Conservation (phyloP, 2,329 filamentous ascomycete species). For the Phyllosticta citrichinensis region DNA sequence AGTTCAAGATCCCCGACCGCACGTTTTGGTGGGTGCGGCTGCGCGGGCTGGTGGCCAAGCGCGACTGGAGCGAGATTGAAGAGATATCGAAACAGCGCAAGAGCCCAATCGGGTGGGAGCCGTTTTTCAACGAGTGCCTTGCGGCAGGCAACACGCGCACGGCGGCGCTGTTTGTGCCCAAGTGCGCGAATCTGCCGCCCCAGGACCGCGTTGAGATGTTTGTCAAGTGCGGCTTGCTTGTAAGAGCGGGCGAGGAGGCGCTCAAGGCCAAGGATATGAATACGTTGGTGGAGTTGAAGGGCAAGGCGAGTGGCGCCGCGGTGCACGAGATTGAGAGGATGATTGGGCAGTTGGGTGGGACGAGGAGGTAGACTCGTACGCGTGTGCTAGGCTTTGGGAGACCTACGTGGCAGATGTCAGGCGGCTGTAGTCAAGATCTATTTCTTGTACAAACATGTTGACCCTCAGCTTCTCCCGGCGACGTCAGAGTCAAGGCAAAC, state of each 20-base stretch:
- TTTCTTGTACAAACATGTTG: too few species aligned
- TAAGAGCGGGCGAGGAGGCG: conserved; percentile 86
- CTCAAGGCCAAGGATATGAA: conserved; percentile 69
- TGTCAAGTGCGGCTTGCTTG: conserved; percentile 84
- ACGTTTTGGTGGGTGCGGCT: conserved; percentile 81
- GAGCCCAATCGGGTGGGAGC: conserved; percentile 94
- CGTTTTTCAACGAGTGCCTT: conserved; percentile 84
- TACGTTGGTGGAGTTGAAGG: conserved; percentile 62
- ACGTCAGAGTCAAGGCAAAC: too few species aligned
- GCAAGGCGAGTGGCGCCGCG: conserved; percentile 61
- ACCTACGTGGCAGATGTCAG: too few species aligned
- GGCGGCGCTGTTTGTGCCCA: conserved; percentile 74
- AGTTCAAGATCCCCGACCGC: conserved; percentile 90
- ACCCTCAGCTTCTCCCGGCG: too few species aligned
- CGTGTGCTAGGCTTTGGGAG: too few species aligned
- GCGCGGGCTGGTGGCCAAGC: conserved; percentile 76
- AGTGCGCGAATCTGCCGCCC: conserved; percentile 63
- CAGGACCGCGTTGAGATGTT: conserved; percentile 80
- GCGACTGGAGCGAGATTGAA: conserved; percentile 88
- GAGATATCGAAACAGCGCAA: conserved; percentile 69
- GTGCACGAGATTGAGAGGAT: conserved; percentile 75
- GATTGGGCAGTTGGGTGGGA: conserved; percentile 39
- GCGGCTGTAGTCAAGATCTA: too few species aligned
- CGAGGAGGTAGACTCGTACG: background rate
- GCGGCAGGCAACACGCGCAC: conserved; percentile 83